A percentile compares a stretch with the other conserved stretches of the same genome.
Evolutionary conservation across 2,329 filamentous ascomycete species (phyloP).

Genomic region (Pseudocercospora fuligena): DNA sequence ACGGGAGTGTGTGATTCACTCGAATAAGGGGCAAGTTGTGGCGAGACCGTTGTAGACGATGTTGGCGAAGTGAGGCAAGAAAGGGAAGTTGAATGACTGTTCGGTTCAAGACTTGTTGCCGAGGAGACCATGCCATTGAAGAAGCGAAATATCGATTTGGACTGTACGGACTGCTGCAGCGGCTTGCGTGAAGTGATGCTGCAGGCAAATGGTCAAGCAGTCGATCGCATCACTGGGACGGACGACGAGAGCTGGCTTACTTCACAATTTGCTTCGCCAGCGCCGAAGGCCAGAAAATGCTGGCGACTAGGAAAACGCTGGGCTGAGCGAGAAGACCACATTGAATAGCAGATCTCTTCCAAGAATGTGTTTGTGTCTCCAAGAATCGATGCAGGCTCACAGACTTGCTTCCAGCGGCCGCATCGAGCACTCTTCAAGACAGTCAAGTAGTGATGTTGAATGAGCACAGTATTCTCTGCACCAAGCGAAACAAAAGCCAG

Average conservation of each 20-base stretch:
- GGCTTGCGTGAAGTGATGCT: not conserved
- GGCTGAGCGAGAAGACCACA: too few relatives aligned
- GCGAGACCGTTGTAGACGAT: not conserved
- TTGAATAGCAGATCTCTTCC: too few relatives aligned
- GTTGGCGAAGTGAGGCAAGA: not conserved
- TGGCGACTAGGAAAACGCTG: not conserved
- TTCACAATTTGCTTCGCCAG: not conserved
- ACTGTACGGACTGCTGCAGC: not conserved
- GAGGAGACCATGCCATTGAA: not conserved
- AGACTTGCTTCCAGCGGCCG: not conserved
- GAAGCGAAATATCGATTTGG: not conserved
- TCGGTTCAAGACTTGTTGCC: not conserved
- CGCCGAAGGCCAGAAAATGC: not conserved
- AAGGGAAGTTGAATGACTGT: not conserved
- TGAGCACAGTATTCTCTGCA: not conserved
- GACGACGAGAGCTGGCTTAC: not conserved
- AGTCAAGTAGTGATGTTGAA: not conserved
- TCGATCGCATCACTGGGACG: not conserved
- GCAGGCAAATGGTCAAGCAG: not conserved
- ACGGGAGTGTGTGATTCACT: not conserved
- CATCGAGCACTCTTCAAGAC: not conserved
- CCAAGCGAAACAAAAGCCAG: not conserved
- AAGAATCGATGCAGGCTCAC: not conserved
- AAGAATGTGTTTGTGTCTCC: not conserved
- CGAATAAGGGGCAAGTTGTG: not conserved